Conservation (phyloP, 305 asterid species). For the Fraxinus albicans region DNA sequence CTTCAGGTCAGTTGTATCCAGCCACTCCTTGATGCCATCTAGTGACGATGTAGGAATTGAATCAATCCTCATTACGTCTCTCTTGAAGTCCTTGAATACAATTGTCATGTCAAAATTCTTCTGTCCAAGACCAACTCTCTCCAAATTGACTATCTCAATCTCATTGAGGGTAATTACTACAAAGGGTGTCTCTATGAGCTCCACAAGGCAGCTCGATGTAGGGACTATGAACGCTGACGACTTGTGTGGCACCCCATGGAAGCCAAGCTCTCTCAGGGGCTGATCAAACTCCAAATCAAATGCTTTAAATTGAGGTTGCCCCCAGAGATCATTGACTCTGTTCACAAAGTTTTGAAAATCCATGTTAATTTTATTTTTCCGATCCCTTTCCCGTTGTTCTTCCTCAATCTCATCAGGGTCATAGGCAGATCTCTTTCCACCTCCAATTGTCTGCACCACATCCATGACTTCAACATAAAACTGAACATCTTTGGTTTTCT, state of each 20-base stretch:
- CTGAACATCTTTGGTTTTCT: constrained; percentile 79
- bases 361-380: constrained; percentile 70
- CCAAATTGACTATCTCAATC: constrained; percentile 79
- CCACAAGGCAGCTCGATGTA: constrained; percentile 74
- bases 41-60: constrained; percentile 67
- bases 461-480: constrained; percentile 88
- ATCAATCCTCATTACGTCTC: constrained; percentile 69
- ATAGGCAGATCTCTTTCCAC: constrained; percentile 70
- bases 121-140: constrained; percentile 86
- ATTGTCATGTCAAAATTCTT: constrained; percentile 85
- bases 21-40: constrained; percentile 79
- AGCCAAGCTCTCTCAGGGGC: constrained; percentile 79
- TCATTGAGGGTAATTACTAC: constrained; percentile 65
- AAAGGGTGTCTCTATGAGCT: constrained; percentile 74
- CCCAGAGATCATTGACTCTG: constrained; percentile 78
- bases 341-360: constrained; percentile 72
- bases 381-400: constrained; percentile 83
- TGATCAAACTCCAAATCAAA: constrained; percentile 78
- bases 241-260: constrained; percentile 77
- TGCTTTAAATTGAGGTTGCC: constrained; percentile 56
- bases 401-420: constrained; percentile 95
- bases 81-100: constrained; percentile 83
- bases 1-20: constrained; percentile 78
- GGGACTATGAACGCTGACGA: constrained; percentile 73
- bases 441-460: constrained; percentile 68